Percentiles rank a stretch among this genome's conserved stretches.
Evolutionary conservation across 192 early-diverging fungal species (phyloP).

Genomic region (Backusella tuberculispora): DNA sequence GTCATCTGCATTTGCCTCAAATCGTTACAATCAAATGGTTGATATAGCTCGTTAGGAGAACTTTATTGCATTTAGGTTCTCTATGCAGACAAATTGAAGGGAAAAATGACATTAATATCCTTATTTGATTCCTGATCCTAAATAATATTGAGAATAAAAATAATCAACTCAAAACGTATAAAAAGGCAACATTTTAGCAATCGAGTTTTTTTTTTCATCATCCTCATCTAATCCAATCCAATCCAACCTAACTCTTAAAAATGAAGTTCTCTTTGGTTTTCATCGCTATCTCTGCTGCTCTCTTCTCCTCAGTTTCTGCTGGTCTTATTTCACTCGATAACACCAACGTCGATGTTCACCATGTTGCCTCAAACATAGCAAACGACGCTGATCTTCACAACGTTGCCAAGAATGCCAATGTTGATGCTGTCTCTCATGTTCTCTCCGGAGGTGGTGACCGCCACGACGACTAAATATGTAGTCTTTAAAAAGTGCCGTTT

Average conservation of each 20-base stretch:
- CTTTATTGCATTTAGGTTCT: background rate
- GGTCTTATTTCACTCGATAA: background rate
- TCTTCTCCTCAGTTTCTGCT: background rate
- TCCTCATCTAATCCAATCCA: background rate
- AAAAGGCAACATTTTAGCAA: background rate
- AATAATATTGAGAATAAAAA: background rate
- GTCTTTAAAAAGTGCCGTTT: background rate
- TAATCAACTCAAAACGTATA: background rate
- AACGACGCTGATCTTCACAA: background rate
- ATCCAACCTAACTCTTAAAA: background rate
- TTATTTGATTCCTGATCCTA: background rate
- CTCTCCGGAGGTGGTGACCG: background rate
- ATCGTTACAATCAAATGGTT: background rate
- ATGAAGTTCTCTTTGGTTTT: slow-evolving; percentile 13
- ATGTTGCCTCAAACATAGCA: background rate
- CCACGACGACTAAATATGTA: background rate
- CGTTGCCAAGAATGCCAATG: background rate
- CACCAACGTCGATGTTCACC: background rate
- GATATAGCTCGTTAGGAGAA: background rate
- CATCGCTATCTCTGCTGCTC: background rate
- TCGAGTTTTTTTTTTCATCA: background rate
- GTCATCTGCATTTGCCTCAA: background rate
- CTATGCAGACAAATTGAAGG: slow-evolving; percentile 4
- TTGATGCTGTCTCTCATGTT: background rate
- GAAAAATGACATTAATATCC: background rate